Base-by-base conservation (phyloP, 2,329 filamentous ascomycete genomes). In the Cytospora paraplurivora region DNA sequence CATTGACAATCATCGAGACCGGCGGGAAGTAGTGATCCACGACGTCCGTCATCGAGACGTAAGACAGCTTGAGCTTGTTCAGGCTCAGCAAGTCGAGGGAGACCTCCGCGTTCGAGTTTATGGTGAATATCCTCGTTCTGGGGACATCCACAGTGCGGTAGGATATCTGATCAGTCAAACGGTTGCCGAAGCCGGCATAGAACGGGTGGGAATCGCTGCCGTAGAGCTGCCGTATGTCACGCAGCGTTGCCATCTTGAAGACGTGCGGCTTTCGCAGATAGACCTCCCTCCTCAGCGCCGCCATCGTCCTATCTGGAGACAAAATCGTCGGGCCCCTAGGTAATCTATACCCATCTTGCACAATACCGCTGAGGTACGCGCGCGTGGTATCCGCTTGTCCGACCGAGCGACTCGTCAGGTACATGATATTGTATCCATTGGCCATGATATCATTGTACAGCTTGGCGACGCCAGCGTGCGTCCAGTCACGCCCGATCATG, bases 381-480 rank as follows among this genome's bases (percentile, higher is more conserved):
- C 95, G 83, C 1, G 95, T 99, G 0, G 82, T 93, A 76, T 99
- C 95, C 17, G 95, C 91, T 76, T 96, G 93, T 0, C 95, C 96
- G 53, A 98, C 93, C 15, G 92, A 95, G 58, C 95, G 88, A 74
- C 91, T 96, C 0, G 95, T 99, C 53, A 99, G 84, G 74, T 99
- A 99, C 85, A 99, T 93, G 73, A 99, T 96, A 75, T 99, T 98
- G 82, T 98, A 99, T 7, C 95, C 95, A 72, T 99, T 99, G 70
- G 90, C 88, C 1, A 88, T 88, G 69, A 99, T 99, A 70, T 99
- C 96, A 56, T 91, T 95, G 77, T 98, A 99, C 10, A 99, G 83
- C 78, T 99, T 99, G 27, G 95, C 96, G 32, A 99, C 94, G 44
- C 95, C 95, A 17, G 93, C 85, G 75, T 99, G 95, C 3, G 95